Conservation (phyloP, 257 asterid genomes). For the Gynochthodes officinalis region DNA sequence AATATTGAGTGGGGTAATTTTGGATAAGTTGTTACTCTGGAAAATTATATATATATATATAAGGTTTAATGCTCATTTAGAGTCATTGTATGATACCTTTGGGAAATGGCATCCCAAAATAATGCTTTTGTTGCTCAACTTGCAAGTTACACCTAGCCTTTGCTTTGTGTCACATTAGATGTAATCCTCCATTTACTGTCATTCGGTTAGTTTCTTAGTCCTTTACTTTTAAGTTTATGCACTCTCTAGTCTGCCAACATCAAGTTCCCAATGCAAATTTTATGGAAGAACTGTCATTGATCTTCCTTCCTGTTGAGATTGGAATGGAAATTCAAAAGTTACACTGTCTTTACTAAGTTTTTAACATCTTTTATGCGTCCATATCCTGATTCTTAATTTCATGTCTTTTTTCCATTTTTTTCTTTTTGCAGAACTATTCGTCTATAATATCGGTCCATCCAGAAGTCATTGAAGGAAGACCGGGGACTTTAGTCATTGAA, state of each 20-base stretch:
- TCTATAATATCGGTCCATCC: constrained; percentile 30
- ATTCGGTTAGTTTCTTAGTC: neutral
- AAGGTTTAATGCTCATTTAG: neutral
- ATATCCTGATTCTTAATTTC: neutral
- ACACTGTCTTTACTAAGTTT: no score
- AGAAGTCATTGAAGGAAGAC: constrained; percentile 29
- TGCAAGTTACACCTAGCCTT: neutral
- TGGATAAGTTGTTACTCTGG: neutral
- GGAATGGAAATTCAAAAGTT: neutral
- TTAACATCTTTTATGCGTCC: no score
- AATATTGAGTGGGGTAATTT: neutral
- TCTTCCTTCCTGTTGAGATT: neutral
- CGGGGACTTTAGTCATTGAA: constrained; percentile 28
- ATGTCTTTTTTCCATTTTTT: constrained; percentile 2
- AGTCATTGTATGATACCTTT: neutral
- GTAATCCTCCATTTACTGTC: neutral
- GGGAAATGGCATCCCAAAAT: neutral
- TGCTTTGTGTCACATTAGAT: neutral
- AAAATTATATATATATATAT: neutral
- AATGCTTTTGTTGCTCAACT: neutral
- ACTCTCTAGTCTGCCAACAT: neutral
- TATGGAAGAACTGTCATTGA: neutral
- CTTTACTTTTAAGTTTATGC: neutral
- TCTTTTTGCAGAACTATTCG: constrained; percentile 29
- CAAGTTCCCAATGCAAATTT: neutral